phyloP scores from a whole-genome alignment of 176 grass and related monocot genomes.

The Chloris gayana region DNA sequence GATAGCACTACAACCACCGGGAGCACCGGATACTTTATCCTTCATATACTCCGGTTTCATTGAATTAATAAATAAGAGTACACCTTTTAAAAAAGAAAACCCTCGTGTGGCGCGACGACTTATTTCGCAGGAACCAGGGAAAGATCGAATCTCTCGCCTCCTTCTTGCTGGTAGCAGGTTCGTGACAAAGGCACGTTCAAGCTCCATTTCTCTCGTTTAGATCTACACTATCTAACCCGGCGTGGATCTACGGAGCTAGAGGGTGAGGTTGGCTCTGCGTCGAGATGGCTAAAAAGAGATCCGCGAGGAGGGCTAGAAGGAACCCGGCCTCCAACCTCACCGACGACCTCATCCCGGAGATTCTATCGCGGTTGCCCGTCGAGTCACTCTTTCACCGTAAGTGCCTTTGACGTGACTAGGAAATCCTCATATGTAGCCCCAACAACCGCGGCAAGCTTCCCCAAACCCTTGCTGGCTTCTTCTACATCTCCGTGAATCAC shows the following conservation, averaged over 20 bases:
- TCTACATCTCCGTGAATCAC: neutral
- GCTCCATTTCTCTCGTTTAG: too few species aligned
- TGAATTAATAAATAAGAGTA: too few species aligned
- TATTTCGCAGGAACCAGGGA: too few species aligned
- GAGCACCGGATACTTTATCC: too few species aligned
- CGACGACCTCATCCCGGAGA: neutral
- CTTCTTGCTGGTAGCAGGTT: too few species aligned
- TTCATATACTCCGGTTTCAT: too few species aligned
- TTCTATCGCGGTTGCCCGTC: neutral
- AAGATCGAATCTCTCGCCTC: too few species aligned
- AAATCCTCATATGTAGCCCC: neutral
- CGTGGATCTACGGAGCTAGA: neutral
- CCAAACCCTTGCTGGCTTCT: neutral
- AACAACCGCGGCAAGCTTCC: neutral
- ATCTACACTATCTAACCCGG: neutral
- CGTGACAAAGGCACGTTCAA: too few species aligned
- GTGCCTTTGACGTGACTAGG: constrained; percentile 9
- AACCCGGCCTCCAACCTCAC: neutral
- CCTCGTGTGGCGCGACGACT: too few species aligned
- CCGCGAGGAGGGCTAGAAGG: neutral
- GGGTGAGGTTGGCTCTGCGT: neutral
- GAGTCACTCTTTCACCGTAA: neutral
- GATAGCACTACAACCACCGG: too few species aligned
- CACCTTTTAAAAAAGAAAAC: too few species aligned
- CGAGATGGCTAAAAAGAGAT: neutral